These are phyloP conservation scores for Scheffersomyces stambukii DNA, from an alignment of 1,139 yeast genomes.

Conservation along the genomic window DNA sequence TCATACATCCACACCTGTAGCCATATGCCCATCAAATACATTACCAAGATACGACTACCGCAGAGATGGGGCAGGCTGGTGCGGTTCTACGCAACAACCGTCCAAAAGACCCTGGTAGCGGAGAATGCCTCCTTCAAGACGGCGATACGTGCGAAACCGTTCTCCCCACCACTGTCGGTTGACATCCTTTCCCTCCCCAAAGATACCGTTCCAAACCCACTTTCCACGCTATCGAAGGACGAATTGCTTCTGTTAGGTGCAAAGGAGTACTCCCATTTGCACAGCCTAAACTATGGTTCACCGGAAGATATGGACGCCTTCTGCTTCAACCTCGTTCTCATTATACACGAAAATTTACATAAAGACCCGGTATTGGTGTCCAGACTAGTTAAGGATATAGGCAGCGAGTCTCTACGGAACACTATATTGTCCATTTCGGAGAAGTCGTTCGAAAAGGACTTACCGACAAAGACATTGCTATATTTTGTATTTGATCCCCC, in stretches of 20 bases:
- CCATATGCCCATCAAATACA: no score
- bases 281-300: constrained; percentile 21
- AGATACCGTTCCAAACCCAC: constrained; percentile 31
- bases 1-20: no score
- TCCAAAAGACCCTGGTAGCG: no score
- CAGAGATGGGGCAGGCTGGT: no score
- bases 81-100: no score
- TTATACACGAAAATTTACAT: constrained; percentile 26
- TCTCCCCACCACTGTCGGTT: constrained; percentile 1
- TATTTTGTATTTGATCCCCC: constrained; percentile 23
- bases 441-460: constrained; percentile 14
- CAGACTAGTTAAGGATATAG: constrained; percentile 3
- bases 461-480: constrained; percentile 26
- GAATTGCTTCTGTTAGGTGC: constrained; percentile 20
- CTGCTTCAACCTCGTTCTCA: constrained; percentile 25
- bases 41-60: no score
- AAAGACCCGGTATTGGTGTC: constrained; percentile 22
- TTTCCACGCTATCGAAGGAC: constrained; percentile 23
- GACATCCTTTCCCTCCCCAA: constrained; percentile 10
- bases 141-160: constrained; percentile 7
- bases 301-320: constrained; percentile 26
- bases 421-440: constrained; percentile 5
- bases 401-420: not conserved
- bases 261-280: constrained; percentile 22
- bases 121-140: no score